Evolutionary conservation across 2,329 filamentous ascomycete species (phyloP).

Genomic region (Madurella mycetomatis): DNA sequence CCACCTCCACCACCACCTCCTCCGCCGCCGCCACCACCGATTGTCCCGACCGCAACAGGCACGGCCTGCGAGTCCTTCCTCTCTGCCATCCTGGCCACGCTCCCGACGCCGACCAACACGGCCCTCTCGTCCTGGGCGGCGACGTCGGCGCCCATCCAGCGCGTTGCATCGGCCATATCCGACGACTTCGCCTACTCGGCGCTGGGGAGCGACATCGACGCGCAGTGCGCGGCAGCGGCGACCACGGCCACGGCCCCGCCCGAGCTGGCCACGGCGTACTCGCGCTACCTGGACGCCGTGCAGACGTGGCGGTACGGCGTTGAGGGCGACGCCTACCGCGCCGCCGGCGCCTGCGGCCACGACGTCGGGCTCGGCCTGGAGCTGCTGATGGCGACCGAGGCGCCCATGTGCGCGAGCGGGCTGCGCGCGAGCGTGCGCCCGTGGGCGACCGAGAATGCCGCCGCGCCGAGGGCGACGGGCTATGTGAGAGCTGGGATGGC

Average conservation of each 20-base stretch:
- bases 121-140: conserved; percentile 1
- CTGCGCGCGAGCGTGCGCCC: conserved; percentile 2
- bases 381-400: conserved; percentile 10
- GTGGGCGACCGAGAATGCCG: conserved; percentile 1
- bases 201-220: background rate
- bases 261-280: background rate
- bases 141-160: conserved; percentile 2
- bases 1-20: too few species aligned
- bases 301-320: conserved; percentile 7
- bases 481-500: background rate
- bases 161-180: background rate
- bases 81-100: conserved; percentile 1
- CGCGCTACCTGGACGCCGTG: conserved; percentile 3
- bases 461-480: too few species aligned
- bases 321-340: conserved; percentile 7
- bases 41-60: background rate
- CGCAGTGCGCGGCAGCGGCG: conserved; percentile 5
- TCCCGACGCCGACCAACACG: background rate
- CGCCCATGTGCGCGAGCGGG: conserved; percentile 7
- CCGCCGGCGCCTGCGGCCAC: background rate
- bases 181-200: conserved; percentile 1
- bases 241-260: background rate
- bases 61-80: conserved; percentile 2
- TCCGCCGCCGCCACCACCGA: too few species aligned
- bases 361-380: conserved; percentile 4